These are phyloP conservation scores for Phaeoacremonium minimum DNA, from an alignment of 2,329 filamentous ascomycete genomes.

Conservation along the genomic window DNA sequence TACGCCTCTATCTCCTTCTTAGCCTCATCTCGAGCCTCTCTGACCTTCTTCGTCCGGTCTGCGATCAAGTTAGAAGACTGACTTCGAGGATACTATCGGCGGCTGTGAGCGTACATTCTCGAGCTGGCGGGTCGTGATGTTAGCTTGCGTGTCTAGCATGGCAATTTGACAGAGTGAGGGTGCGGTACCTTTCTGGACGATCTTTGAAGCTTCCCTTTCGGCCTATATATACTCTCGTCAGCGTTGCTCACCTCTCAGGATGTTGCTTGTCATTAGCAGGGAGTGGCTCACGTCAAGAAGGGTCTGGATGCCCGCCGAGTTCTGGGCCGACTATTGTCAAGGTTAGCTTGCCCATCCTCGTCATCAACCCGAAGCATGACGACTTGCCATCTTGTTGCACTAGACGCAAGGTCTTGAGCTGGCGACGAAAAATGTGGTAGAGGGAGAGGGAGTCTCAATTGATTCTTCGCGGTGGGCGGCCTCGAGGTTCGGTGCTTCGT, in stretches of 20 bases:
- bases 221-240: conserved; percentile 52
- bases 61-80: too few relatives aligned
- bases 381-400: too few relatives aligned
- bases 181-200: conserved; percentile 84
- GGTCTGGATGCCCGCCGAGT: conserved; percentile 97
- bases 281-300: conserved; percentile 85
- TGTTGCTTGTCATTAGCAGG: too few relatives aligned
- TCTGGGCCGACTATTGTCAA: conserved; percentile 83
- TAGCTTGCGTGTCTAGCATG: conserved; percentile 16
- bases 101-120: conserved; percentile 76
- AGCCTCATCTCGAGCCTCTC: conserved; percentile 91
- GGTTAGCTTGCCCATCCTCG: too few relatives aligned
- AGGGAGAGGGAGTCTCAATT: too few relatives aligned
- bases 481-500: too few relatives aligned
- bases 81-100: conserved; percentile 6
- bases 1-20: conserved; percentile 98
- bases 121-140: conserved; percentile 48
- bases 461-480: too few relatives aligned
- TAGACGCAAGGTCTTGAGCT: too few relatives aligned
- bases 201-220: conserved; percentile 97
- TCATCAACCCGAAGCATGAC: too few relatives aligned
- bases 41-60: conserved; percentile 96
- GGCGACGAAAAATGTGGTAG: too few relatives aligned
- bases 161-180: not conserved
- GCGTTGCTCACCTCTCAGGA: conserved; percentile 73